Evolutionary conservation across 2,329 filamentous ascomycete species (phyloP).

Genomic region (Pseudogymnoascus verrucosus): DNA sequence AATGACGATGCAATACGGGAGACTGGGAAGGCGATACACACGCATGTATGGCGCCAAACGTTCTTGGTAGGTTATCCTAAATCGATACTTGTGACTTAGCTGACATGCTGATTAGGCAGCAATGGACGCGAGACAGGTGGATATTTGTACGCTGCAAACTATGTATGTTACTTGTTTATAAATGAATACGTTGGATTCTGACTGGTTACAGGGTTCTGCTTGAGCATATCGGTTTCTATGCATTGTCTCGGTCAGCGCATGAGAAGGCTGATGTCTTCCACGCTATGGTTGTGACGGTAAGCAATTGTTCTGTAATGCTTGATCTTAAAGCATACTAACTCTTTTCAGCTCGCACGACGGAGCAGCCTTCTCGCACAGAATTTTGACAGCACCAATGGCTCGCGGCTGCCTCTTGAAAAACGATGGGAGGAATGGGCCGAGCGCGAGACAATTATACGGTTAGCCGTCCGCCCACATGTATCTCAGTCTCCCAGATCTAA

Average conservation of each 20-base stretch:
- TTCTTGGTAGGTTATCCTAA: not conserved
- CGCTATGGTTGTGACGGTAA: conserved; percentile 20
- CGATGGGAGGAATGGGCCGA: conserved; percentile 21
- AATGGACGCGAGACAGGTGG: conserved; percentile 14
- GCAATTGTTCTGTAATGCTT: not conserved
- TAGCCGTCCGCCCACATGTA: not conserved
- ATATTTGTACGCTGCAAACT: conserved; percentile 20
- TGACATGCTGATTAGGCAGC: not conserved
- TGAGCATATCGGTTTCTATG: conserved; percentile 20
- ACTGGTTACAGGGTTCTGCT: conserved; percentile 15
- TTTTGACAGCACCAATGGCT: conserved; percentile 12
- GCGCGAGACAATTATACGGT: conserved; percentile 20
- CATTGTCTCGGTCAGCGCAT: conserved; percentile 18
- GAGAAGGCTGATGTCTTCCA: conserved; percentile 21
- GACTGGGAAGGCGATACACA: conserved; percentile 9
- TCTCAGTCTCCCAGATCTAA: not conserved
- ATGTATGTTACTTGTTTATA: conserved; percentile 12
- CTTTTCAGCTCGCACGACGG: conserved; percentile 13
- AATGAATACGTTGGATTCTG: not conserved
- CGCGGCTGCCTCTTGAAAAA: conserved; percentile 17
- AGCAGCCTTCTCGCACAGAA: conserved; percentile 19
- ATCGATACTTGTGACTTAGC: not conserved
- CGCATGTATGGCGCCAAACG: conserved; percentile 9
- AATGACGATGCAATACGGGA: conserved; percentile 6
- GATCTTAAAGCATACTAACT: not conserved